These are phyloP conservation scores for Eucalyptus leucophloia DNA, from an alignment of 345 rosid genomes.

Conservation along the genomic window DNA sequence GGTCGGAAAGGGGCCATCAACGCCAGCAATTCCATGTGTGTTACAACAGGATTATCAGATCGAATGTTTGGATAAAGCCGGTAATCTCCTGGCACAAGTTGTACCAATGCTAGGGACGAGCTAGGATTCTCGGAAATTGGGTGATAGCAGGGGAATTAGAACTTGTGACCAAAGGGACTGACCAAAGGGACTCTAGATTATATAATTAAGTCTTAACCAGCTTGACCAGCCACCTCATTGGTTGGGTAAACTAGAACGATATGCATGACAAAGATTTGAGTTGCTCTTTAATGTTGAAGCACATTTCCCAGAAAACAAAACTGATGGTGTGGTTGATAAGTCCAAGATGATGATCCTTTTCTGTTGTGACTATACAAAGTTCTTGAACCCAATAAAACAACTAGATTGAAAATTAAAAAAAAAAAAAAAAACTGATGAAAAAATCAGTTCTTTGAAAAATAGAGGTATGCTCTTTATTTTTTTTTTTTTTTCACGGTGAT, in stretches of 20 bases:
- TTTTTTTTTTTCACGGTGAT: neutral
- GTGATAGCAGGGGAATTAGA: neutral
- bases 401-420: neutral
- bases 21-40: neutral
- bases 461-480: neutral
- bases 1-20: neutral
- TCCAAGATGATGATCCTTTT: neutral
- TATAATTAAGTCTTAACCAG: neutral
- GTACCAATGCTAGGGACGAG: neutral
- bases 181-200: neutral
- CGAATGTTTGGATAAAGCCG: neutral
- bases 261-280: neutral
- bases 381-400: neutral
- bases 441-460: neutral
- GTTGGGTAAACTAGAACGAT: neutral
- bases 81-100: neutral
- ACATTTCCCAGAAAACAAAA: neutral
- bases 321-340: neutral
- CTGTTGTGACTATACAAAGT: neutral
- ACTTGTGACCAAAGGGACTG: neutral
- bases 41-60: neutral
- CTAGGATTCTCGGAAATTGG: neutral
- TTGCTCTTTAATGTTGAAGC: neutral
- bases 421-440: neutral
- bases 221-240: neutral